Conservation (phyloP, 441 rosid species). For the Syzygium syzygioides region DNA sequence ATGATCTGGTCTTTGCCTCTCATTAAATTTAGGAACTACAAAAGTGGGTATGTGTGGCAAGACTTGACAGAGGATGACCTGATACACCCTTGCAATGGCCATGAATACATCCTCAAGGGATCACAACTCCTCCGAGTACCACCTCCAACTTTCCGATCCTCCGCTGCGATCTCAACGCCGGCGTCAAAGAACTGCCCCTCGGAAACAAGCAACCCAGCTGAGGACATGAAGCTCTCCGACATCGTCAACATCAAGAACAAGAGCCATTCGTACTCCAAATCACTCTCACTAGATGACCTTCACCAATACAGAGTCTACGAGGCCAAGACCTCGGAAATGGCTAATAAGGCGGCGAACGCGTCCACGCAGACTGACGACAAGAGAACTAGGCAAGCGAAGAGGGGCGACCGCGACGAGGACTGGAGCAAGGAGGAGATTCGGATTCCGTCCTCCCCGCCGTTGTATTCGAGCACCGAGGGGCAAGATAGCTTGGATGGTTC, state of each 20-base stretch:
- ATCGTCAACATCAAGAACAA: slow-evolving; percentile 33
- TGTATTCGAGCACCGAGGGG: slow-evolving; percentile 15
- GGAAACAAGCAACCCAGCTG: not conserved
- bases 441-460: slow-evolving; percentile 8
- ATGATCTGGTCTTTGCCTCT: not conserved
- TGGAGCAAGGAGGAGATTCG: slow-evolving; percentile 13
- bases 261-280: slow-evolving; percentile 1
- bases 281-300: not conserved
- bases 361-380: slow-evolving; percentile 14
- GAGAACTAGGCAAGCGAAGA: slow-evolving; percentile 13
- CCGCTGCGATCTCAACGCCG: not conserved
- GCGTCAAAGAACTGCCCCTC: not conserved
- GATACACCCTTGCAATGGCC: slow-evolving; percentile 6
- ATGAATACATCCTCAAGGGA: slow-evolving; percentile 16
- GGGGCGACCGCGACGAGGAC: not conserved
- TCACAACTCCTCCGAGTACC: slow-evolving; percentile 5
- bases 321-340: not conserved
- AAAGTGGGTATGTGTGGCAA: slow-evolving; percentile 17
- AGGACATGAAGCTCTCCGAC: not conserved
- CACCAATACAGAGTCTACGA: not conserved
- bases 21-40: not conserved
- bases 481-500: not conserved
- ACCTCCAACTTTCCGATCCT: not conserved
- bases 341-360: slow-evolving; percentile 3
- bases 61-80: slow-evolving; percentile 12